Evolutionary conservation across 768 basidiomycete species (phyloP).

Genomic region (Collybiopsis luxurians): DNA sequence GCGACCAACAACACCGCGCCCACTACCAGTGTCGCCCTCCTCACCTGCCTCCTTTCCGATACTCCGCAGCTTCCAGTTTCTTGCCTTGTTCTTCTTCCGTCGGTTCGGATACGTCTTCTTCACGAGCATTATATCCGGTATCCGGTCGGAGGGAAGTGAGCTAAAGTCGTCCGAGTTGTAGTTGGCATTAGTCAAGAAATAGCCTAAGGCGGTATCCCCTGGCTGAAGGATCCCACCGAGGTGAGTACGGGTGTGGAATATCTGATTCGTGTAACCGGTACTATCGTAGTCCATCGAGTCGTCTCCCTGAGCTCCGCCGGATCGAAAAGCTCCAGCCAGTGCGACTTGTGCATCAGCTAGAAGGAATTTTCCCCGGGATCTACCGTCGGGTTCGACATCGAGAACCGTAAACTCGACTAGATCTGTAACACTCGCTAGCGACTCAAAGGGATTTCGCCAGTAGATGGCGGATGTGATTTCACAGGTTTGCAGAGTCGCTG

Average conservation of each 20-base stretch:
- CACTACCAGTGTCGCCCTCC: slow-evolving; percentile 74
- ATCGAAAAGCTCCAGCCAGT: slow-evolving; percentile 74
- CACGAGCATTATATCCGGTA: slow-evolving; percentile 91
- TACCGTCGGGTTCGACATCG: slow-evolving; percentile 81
- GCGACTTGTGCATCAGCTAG: slow-evolving; percentile 89
- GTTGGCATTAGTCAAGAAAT: slow-evolving; percentile 84
- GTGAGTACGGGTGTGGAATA: slow-evolving; percentile 95
- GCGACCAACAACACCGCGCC: slow-evolving; percentile 84
- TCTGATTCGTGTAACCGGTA: slow-evolving; percentile 62
- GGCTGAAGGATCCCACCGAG: slow-evolving; percentile 91
- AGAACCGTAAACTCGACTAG: slow-evolving; percentile 94
- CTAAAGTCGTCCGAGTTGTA: slow-evolving; percentile 91
- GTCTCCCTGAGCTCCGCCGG: slow-evolving; percentile 43
- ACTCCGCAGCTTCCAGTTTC: slow-evolving; percentile 86
- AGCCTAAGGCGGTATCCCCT: slow-evolving; percentile 91
- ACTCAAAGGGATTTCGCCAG: slow-evolving; percentile 90
- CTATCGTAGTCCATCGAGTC: slow-evolving; percentile 62
- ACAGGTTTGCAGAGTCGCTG: slow-evolving; percentile 76
- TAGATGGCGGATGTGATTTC: slow-evolving; percentile 79
- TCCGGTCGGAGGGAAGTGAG: slow-evolving; percentile 54
- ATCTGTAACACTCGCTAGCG: slow-evolving; percentile 79
- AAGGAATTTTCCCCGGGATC: slow-evolving; percentile 58
- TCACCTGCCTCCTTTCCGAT: slow-evolving; percentile 93
- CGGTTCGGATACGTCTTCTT: slow-evolving; percentile 95
- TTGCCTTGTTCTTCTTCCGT: slow-evolving; percentile 82